These are phyloP conservation scores for Nymphaea thermarum DNA, from an alignment of 164 flowering plant species.

Conservation along the genomic window DNA sequence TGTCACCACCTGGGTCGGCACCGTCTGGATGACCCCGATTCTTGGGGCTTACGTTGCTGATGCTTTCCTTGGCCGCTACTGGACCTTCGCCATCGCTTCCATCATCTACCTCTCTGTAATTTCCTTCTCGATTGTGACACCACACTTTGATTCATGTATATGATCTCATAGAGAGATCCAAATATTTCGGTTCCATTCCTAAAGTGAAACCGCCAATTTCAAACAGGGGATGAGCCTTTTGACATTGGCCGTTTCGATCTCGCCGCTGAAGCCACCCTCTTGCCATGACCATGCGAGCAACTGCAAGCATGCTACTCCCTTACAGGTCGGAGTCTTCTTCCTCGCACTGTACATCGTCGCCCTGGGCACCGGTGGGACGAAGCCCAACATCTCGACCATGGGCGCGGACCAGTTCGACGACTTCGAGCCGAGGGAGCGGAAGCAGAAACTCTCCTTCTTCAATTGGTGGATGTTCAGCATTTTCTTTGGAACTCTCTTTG, in stretches of 20 bases:
- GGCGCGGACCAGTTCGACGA: slow-evolving; percentile 65
- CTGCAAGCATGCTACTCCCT: slow-evolving; percentile 21
- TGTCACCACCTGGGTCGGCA: slow-evolving; percentile 60
- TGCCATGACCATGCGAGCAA: slow-evolving; percentile 13
- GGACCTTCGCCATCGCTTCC: slow-evolving; percentile 51
- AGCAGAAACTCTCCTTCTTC: slow-evolving; percentile 50
- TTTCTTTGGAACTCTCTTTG: slow-evolving; percentile 49
- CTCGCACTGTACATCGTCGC: slow-evolving; percentile 41
- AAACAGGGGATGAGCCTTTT: slow-evolving; percentile 49
- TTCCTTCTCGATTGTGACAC: background rate
- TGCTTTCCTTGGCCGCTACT: slow-evolving; percentile 50
- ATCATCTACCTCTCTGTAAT: slow-evolving; percentile 41
- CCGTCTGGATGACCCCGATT: slow-evolving; percentile 58
- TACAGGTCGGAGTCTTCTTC: slow-evolving; percentile 45
- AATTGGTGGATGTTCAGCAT: slow-evolving; percentile 59
- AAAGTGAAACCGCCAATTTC: background rate
- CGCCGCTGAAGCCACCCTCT: slow-evolving; percentile 31
- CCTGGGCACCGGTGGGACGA: slow-evolving; percentile 52
- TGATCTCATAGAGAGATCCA: too few species aligned
- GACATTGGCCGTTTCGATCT: slow-evolving; percentile 37
- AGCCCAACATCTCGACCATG: slow-evolving; percentile 62
- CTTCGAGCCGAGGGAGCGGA: slow-evolving; percentile 39
- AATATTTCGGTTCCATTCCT: too few species aligned
- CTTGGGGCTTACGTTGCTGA: slow-evolving; percentile 69
- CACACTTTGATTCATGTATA: too few species aligned